phyloP scores from a whole-genome alignment of 2,329 filamentous ascomycete genomes.

The Aspergillus udagawae region DNA sequence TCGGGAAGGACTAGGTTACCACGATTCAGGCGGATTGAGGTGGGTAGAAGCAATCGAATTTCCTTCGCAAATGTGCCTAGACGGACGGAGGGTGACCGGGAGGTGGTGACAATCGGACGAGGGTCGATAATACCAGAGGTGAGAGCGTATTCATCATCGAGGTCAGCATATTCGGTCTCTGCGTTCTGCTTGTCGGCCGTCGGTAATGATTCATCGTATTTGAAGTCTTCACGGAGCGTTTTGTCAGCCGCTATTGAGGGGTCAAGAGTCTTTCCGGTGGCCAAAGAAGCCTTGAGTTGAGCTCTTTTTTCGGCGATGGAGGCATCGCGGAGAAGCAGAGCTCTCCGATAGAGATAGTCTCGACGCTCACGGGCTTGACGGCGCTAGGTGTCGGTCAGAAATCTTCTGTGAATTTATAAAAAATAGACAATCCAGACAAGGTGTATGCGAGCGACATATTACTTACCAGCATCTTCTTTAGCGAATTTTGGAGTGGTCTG shows the following conservation, averaged over 20 bases:
- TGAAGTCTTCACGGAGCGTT: constrained; percentile 76
- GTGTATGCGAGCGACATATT: not conserved
- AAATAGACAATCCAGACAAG: not conserved
- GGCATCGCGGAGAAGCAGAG: constrained; percentile 81
- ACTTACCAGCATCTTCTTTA: constrained; percentile 31
- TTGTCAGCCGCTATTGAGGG: constrained; percentile 83
- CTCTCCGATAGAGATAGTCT: constrained; percentile 88
- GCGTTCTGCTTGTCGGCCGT: constrained; percentile 60
- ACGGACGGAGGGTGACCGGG: constrained; percentile 77
- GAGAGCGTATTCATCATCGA: constrained; percentile 88
- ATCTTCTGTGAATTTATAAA: not conserved
- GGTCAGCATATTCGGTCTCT: constrained; percentile 75
- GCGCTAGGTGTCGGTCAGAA: constrained; percentile 41
- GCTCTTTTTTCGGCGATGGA: constrained; percentile 90
- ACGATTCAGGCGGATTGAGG: constrained; percentile 81
- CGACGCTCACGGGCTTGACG: constrained; percentile 74
- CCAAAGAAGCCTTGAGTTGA: constrained; percentile 79
- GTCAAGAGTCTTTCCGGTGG: constrained; percentile 82
- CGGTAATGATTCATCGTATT: constrained; percentile 82
- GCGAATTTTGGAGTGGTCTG: constrained; percentile 2
- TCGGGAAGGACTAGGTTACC: constrained; percentile 86
- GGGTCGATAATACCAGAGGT: constrained; percentile 90
- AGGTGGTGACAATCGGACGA: constrained; percentile 84
- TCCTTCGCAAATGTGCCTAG: constrained; percentile 92
- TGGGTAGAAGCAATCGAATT: constrained; percentile 76